Percentiles rank a stretch among this genome's conserved stretches.
These are phyloP conservation scores for Parachaetomium inaequale DNA, from an alignment of 495 filamentous ascomycete genomes.

Conservation along the genomic window DNA sequence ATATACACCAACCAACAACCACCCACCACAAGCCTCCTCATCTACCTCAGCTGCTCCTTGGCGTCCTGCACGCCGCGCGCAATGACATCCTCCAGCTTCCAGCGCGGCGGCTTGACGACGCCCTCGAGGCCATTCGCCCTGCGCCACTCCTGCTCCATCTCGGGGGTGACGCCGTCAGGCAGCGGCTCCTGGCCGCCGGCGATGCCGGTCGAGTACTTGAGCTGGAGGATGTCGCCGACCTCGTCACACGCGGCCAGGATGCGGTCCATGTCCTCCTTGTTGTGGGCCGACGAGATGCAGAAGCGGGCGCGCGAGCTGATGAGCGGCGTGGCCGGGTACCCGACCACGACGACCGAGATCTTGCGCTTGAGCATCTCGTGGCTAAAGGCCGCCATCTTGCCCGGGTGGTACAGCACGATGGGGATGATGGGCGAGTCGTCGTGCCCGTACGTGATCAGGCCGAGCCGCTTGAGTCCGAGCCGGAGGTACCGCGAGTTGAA, in stretches of 20 bases:
- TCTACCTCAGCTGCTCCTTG: constrained; percentile 64
- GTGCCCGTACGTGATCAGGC: constrained; percentile 93
- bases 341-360: constrained; percentile 97
- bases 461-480: constrained; percentile 92
- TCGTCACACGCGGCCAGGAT: constrained; percentile 87
- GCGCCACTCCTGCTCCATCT: constrained; percentile 69
- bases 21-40: constrained; percentile 31
- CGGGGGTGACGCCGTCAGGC: constrained; percentile 61
- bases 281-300: constrained; percentile 93
- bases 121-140: constrained; percentile 52
- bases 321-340: constrained; percentile 95
- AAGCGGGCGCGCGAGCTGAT: constrained; percentile 92
- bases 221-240: constrained; percentile 83
- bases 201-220: constrained; percentile 93
- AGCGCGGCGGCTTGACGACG: constrained; percentile 65
- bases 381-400: constrained; percentile 95
- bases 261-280: constrained; percentile 95
- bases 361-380: constrained; percentile 97
- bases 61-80: constrained; percentile 73
- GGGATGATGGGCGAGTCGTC: constrained; percentile 98
- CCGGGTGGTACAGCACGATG: constrained; percentile 88
- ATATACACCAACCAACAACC: constrained; percentile 1
- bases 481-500: constrained; percentile 99
- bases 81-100: constrained; percentile 77
- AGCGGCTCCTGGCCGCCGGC: constrained; percentile 79